Evolutionary conservation across 2,329 filamentous ascomycete genomes (phyloP), one percentile per base, ranked within the genome.

Genomic region (Microcyclospora tardicrescens): DNA sequence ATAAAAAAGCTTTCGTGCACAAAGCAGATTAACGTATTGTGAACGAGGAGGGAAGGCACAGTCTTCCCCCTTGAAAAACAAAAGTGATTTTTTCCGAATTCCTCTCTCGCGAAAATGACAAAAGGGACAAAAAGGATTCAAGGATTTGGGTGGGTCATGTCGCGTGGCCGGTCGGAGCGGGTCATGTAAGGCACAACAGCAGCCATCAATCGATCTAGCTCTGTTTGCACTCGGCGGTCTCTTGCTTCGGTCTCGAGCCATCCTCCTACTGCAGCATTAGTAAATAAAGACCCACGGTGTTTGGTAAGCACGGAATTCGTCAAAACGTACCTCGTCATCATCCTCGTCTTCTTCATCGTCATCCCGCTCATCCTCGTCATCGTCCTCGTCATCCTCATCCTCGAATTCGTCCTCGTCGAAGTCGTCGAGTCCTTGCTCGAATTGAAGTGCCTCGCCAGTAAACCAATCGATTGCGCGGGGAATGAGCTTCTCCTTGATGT

Each of bases 401-500:
- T 89, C 82, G 50, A 83, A 85, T 47, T 84, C 84, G 46, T 80
- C 83, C 54, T 81, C 81, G 40, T 87, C 81, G 47, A 86, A 70
- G 45, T 89, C 86, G 39, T 93, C 82, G 30, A 89, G 82, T 44
- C 94, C 65, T 62, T 95, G 89, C 72, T 98, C 91, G 54, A 85
- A 98, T 53, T 91, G 87, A 47, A 98, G 79, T 51, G 91, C 91
- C 68, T 98, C 91, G 42, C 91, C 91, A 38, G 91, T 98, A 64
- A 98, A 98, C 91, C 91, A 98, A 67, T 98, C 91, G 55, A 98
- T 91, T 41, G 93, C 91, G 52, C 89, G 86, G 48, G 91, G 91
- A 53, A 98, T 98, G 49, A 98, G 75, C 72, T 98, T 98, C 75
- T 98, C 91, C 72, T 98, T 98, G 69, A 98, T 95, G 60, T 98